Conservation (phyloP, 257 asterid species). For the Oldenlandia corymbosa region DNA sequence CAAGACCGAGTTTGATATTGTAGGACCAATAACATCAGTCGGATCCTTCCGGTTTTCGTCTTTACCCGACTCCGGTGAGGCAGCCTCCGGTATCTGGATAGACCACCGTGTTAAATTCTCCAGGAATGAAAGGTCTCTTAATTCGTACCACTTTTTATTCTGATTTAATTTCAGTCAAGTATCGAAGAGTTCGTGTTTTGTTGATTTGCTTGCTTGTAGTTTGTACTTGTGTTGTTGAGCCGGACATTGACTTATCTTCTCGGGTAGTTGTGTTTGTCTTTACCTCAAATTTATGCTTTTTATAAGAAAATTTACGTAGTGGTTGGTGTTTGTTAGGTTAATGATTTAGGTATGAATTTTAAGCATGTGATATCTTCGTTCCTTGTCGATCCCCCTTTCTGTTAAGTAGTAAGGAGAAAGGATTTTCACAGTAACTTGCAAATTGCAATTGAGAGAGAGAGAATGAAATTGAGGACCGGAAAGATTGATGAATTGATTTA, state of each 20-base stretch:
- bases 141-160: too few species aligned
- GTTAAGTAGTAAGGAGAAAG: too few species aligned
- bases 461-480: background rate
- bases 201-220: background rate
- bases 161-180: too few species aligned
- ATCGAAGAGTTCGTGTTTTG: background rate
- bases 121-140: too few species aligned
- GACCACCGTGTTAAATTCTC: too few species aligned
- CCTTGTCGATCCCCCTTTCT: background rate
- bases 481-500: background rate
- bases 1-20: too few species aligned
- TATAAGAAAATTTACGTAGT: background rate
- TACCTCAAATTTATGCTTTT: background rate
- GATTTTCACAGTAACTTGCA: background rate
- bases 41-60: too few species aligned
- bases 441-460: too few species aligned
- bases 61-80: too few species aligned
- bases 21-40: too few species aligned
- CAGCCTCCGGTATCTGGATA: too few species aligned
- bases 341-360: background rate
- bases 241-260: background rate
- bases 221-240: background rate
- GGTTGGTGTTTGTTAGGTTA: constrained; percentile 3
- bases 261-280: background rate
- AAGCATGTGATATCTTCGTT: background rate